Conservation (phyloP, 306 rosid species). For the Corylus avellana region DNA sequence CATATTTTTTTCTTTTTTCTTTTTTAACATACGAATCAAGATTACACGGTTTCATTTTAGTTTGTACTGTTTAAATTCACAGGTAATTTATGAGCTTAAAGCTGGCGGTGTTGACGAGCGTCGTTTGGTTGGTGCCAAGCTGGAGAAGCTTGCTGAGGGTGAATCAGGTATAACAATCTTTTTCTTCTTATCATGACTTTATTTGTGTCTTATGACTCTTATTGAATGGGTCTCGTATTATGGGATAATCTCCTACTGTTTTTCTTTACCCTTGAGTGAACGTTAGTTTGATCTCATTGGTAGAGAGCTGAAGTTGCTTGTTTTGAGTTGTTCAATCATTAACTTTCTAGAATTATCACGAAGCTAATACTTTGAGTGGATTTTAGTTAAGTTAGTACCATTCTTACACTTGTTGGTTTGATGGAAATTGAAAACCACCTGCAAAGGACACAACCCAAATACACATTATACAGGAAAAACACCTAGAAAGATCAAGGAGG, state of each 20-base stretch:
- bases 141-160: conserved; percentile 99
- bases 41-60: neutral
- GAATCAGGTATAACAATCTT: conserved; percentile 62
- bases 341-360: neutral
- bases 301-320: conserved; percentile 1
- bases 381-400: neutral
- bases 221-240: neutral
- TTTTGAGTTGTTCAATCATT: neutral
- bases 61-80: conserved; percentile 2
- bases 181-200: neutral
- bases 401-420: neutral
- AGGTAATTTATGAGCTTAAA: conserved; percentile 94
- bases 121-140: conserved; percentile 91
- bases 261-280: neutral
- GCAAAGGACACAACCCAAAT: too few relatives aligned
- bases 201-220: neutral
- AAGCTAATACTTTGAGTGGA: neutral
- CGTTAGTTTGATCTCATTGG: neutral
- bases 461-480: too few relatives aligned
- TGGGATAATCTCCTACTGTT: neutral
- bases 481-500: too few relatives aligned
- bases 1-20: neutral
- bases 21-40: neutral
- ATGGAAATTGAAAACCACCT: neutral
- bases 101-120: conserved; percentile 98